Base-by-base conservation (phyloP, 345 rosid species). In the Linum lewisii region DNA sequence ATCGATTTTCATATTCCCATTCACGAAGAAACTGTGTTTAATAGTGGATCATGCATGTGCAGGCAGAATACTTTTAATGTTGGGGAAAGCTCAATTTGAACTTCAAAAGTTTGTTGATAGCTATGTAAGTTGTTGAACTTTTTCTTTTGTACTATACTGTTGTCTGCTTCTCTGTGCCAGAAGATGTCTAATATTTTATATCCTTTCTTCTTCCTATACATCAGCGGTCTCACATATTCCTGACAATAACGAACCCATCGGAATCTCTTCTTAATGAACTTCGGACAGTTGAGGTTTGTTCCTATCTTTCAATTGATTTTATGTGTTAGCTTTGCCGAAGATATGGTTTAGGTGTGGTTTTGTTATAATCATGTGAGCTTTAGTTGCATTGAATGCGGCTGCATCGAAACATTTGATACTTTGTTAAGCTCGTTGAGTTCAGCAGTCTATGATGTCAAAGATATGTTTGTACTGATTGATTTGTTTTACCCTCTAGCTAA, bases 231-330 rank as follows among this genome's bases (percentile, higher is more conserved):
- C 85, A 90, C 77, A 68, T 94, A 73, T 62, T 80, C 60, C 53
- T 74, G 65, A 94, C 99, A 16, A 87, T 94, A 72, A 87, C 97
- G 47, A 70, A 79, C 52, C 97, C 99, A 15, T 82, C 97, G 5
- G 99, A 94, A 67, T 88, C 95, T n/a, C 84, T 90, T 75, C 84
- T 94, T 58, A 84, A 72, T 71, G 97, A 94, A 63, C 96, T 94
- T 20, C 90, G 96, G 59, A 84, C 83, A 24, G 96, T 90, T 58
- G 99, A 94, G 99, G 99, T 94, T 69, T 68, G 87, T 75, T 75
- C 42, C 65, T 53, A n/a, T 47, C 16, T 7, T 20, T 21, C 24
- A 52, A 24, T 10, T 20, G 15, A 21, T 20, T 52, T 52, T 52
- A 52, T 11, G 8, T 52, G 23, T 24, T 15, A 1, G 34, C 7